phyloP scores from a whole-genome alignment of 305 asterid species.

The Fraxinus xanthoxyloides region DNA sequence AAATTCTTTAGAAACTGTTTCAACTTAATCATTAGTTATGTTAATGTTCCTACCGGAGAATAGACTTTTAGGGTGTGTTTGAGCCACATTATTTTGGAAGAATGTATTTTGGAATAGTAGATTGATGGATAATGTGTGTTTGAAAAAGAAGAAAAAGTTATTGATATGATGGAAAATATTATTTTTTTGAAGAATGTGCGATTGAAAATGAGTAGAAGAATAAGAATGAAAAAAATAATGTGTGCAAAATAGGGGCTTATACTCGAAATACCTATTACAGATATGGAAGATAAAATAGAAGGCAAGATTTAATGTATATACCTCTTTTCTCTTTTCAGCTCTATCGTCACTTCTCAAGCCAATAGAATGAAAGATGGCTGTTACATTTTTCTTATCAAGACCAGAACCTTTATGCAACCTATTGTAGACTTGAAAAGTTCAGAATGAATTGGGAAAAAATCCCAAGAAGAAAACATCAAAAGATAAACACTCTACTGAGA shows the following conservation, averaged over 20 bases:
- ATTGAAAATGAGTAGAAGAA: too few relatives aligned
- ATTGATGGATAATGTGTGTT: too few relatives aligned
- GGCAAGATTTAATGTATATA: slow-evolving; percentile 20
- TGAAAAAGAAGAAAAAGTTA: too few relatives aligned
- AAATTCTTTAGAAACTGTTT: slow-evolving; percentile 49
- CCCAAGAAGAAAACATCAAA: neutral
- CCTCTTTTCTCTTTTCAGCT: slow-evolving; percentile 62
- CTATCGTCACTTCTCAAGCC: slow-evolving; percentile 49
- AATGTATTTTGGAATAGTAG: too few relatives aligned
- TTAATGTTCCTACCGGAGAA: neutral
- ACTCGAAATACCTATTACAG: neutral
- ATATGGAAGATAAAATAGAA: slow-evolving; percentile 20
- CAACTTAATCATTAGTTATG: slow-evolving; percentile 4
- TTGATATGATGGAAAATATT: too few relatives aligned
- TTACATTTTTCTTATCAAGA: slow-evolving; percentile 27
- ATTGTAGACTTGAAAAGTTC: slow-evolving; percentile 6
- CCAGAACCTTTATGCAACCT: slow-evolving; percentile 37
- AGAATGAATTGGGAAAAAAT: neutral
- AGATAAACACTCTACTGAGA: neutral
- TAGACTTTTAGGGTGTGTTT: too few relatives aligned
- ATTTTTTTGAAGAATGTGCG: too few relatives aligned
- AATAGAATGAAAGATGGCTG: slow-evolving; percentile 28
- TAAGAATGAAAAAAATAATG: too few relatives aligned
- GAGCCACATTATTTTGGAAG: too few relatives aligned
- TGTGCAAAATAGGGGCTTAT: too few relatives aligned